phyloP scores from a whole-genome alignment of 768 basidiomycete genomes.

The Crucibulum laeve region DNA sequence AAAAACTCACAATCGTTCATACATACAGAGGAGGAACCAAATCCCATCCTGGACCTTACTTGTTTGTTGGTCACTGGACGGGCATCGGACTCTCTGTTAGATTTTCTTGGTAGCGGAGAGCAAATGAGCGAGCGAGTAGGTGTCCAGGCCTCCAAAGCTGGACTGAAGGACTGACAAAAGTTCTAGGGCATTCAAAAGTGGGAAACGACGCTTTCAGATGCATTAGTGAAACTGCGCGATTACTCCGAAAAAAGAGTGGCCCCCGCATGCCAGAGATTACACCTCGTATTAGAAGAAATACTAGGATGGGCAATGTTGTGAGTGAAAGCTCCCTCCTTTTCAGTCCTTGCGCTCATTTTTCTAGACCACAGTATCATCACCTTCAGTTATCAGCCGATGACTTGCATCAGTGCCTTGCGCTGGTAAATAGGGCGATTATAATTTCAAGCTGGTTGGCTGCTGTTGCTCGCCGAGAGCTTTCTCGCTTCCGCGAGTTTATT shows the following conservation, averaged over 20 bases:
- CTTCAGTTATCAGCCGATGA: slow-evolving; percentile 54
- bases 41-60: slow-evolving; percentile 69
- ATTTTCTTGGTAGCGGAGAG: slow-evolving; percentile 75
- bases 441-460: slow-evolving; percentile 66
- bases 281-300: slow-evolving; percentile 73
- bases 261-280: slow-evolving; percentile 73
- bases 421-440: slow-evolving; percentile 55
- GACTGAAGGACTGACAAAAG: slow-evolving; percentile 13
- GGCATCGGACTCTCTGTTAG: slow-evolving; percentile 63
- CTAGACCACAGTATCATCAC: slow-evolving; percentile 51
- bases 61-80: slow-evolving; percentile 66
- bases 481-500: slow-evolving; percentile 76
- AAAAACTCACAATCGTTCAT: slow-evolving; percentile 3
- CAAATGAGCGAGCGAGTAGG: slow-evolving; percentile 79
- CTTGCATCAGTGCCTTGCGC: slow-evolving; percentile 46
- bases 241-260: slow-evolving; percentile 64
- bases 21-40: slow-evolving; percentile 50
- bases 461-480: slow-evolving; percentile 61
- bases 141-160: slow-evolving; percentile 8
- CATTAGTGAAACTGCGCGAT: slow-evolving; percentile 70
- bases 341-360: slow-evolving; percentile 9
- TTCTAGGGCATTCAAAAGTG: slow-evolving; percentile 75
- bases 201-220: slow-evolving; percentile 71
- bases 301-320: slow-evolving; percentile 76
- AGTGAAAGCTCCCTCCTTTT: slow-evolving; percentile 10